phyloP scores from a whole-genome alignment of 2,329 filamentous ascomycete species.

The Fusarium subtropicale region DNA sequence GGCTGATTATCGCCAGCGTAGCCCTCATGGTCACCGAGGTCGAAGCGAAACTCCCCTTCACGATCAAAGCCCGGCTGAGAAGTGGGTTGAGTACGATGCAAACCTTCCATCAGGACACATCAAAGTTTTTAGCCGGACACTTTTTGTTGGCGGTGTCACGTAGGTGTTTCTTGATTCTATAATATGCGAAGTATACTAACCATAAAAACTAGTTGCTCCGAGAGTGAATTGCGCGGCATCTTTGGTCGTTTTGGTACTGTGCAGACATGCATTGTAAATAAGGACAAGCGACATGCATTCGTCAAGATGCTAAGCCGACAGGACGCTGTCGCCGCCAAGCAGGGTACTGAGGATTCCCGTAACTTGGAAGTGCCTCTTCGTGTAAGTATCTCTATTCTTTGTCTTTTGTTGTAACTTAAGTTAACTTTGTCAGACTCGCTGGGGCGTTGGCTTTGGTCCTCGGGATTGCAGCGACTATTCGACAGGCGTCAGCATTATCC shows the following conservation, averaged over 20 bases:
- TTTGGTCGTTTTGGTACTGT: constrained; percentile 88
- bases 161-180: constrained; percentile 60
- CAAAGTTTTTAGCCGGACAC: constrained; percentile 92
- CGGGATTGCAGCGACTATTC: constrained; percentile 97
- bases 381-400: constrained; percentile 60
- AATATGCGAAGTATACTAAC: constrained; percentile 43
- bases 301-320: constrained; percentile 96
- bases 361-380: constrained; percentile 78
- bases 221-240: constrained; percentile 82
- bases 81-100: constrained; percentile 84
- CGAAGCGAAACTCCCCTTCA: constrained; percentile 69
- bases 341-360: constrained; percentile 85
- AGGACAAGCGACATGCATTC: constrained; percentile 97
- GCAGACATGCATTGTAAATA: constrained; percentile 98
- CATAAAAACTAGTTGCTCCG: constrained; percentile 68
- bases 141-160: constrained; percentile 97
- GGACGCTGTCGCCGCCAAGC: constrained; percentile 85
- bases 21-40: constrained; percentile 76
- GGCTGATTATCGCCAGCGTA: constrained; percentile 87
- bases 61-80: constrained; percentile 57
- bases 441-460: constrained; percentile 97
- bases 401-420: constrained; percentile 33
- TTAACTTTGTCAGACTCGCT: constrained; percentile 76
- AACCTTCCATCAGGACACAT: constrained; percentile 81
- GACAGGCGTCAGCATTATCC: constrained; percentile 91